These are phyloP conservation scores for Phytophthora meadii DNA, from an alignment of 352 stramenopile genomes.

Conservation along the genomic window DNA sequence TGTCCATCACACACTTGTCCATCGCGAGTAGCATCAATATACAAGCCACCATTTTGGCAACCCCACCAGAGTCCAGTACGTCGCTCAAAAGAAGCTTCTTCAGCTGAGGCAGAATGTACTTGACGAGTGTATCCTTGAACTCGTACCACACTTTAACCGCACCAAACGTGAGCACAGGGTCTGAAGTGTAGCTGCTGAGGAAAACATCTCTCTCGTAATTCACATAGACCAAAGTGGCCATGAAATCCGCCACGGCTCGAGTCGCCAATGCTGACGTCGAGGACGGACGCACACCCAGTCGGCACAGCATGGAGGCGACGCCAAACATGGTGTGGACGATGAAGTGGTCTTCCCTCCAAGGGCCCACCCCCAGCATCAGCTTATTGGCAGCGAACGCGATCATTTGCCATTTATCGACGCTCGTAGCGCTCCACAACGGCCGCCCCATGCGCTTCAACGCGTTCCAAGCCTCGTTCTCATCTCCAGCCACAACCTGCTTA, in stretches of 20 bases:
- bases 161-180: slow-evolving; percentile 14
- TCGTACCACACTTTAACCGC: slow-evolving; percentile 14
- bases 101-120: slow-evolving; percentile 2
- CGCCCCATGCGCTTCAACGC: slow-evolving; percentile 11
- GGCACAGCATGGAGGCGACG: slow-evolving; percentile 17
- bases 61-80: slow-evolving; percentile 1
- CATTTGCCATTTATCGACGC: not conserved
- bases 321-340: slow-evolving; percentile 11
- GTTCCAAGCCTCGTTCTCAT: not conserved
- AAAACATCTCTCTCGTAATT: slow-evolving; percentile 7
- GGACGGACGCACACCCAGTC: not conserved
- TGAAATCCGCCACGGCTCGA: slow-evolving; percentile 16
- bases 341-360: not conserved
- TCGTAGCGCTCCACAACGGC: slow-evolving; percentile 6
- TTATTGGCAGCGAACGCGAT: slow-evolving; percentile 7
- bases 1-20: slow-evolving; percentile 7
- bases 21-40: slow-evolving; percentile 19
- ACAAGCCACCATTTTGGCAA: slow-evolving; percentile 8
- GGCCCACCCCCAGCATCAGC: slow-evolving; percentile 1
- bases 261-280: slow-evolving; percentile 9
- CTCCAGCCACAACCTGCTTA: not conserved
- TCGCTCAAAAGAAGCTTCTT: slow-evolving; percentile 17
- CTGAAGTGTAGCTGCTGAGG: slow-evolving; percentile 13
- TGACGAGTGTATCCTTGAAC: not conserved
- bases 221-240: slow-evolving; percentile 11